Evolutionary conservation across 75 land plant genomes (phyloP).

Genomic region (Isoetes taiwanensis): DNA sequence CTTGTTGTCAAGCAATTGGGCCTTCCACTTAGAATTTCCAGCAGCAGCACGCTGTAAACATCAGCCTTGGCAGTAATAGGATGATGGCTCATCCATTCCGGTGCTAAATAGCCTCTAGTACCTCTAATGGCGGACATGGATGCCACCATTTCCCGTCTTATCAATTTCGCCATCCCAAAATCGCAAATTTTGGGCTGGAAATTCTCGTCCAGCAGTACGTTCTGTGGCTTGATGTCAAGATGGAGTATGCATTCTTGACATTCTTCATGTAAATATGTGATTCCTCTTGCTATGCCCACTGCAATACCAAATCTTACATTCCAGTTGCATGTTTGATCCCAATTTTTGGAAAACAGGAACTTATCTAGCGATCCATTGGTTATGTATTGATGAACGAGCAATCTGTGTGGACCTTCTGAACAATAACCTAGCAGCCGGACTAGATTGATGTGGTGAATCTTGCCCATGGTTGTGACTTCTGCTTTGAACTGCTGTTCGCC

Average conservation of each 20-base stretch:
- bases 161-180: slow-evolving; percentile 15
- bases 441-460: too few species aligned
- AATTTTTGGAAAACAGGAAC: too few species aligned
- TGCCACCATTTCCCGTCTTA: not conserved
- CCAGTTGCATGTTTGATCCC: too few species aligned
- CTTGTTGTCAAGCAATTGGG: not conserved
- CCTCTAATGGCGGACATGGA: not conserved
- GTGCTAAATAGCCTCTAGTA: not conserved
- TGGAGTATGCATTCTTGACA: slow-evolving; percentile 22
- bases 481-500: too few species aligned
- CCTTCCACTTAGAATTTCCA: slow-evolving; percentile 17
- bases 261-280: slow-evolving; percentile 19
- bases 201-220: slow-evolving; percentile 17
- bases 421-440: too few species aligned
- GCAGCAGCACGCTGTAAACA: slow-evolving; percentile 17
- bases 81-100: not conserved
- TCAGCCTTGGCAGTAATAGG: slow-evolving; percentile 3
- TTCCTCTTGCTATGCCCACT: slow-evolving; percentile 12
- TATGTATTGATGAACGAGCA: too few species aligned
- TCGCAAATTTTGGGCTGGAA: slow-evolving; percentile 17
- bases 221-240: slow-evolving; percentile 15
- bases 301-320: slow-evolving; percentile 10
- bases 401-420: too few species aligned
- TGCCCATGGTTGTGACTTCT: too few species aligned
- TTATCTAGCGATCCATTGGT: too few species aligned